phyloP scores from a whole-genome alignment of 2,329 filamentous ascomycete genomes.

The Hypoxylon rubiginosum region DNA sequence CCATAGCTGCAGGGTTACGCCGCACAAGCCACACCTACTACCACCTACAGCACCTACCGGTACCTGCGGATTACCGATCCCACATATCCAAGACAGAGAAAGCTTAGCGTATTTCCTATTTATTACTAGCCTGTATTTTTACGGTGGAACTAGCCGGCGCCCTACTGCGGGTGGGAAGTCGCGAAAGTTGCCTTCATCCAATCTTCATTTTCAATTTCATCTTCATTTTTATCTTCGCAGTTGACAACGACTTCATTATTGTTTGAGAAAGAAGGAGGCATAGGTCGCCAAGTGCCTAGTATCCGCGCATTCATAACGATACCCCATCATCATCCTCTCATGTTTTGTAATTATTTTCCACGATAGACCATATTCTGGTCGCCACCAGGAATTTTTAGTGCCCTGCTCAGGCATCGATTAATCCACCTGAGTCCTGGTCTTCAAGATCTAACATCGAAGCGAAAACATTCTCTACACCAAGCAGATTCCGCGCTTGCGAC shows the following conservation, averaged over 20 bases:
- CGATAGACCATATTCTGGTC: slow-evolving; percentile 5
- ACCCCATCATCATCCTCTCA: background rate
- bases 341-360: background rate
- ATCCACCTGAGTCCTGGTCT: background rate
- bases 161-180: slow-evolving; percentile 10
- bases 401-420: background rate
- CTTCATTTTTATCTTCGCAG: slow-evolving; percentile 1
- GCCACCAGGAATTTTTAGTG: slow-evolving; percentile 1
- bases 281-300: background rate
- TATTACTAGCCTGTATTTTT: slow-evolving; percentile 23
- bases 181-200: slow-evolving; percentile 34
- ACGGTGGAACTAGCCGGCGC: slow-evolving; percentile 20
- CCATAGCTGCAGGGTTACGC: background rate
- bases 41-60: background rate
- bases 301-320: background rate
- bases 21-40: background rate
- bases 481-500: background rate
- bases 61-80: background rate
- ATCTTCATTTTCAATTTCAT: slow-evolving; percentile 32
- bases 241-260: slow-evolving; percentile 15
- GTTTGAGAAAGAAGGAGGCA: slow-evolving; percentile 4
- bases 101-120: slow-evolving; percentile 22
- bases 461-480: background rate
- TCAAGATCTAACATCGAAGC: background rate
- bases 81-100: slow-evolving; percentile 3